Conservation (phyloP, 2,329 filamentous ascomycete species). For the Trichoderma sp. region DNA sequence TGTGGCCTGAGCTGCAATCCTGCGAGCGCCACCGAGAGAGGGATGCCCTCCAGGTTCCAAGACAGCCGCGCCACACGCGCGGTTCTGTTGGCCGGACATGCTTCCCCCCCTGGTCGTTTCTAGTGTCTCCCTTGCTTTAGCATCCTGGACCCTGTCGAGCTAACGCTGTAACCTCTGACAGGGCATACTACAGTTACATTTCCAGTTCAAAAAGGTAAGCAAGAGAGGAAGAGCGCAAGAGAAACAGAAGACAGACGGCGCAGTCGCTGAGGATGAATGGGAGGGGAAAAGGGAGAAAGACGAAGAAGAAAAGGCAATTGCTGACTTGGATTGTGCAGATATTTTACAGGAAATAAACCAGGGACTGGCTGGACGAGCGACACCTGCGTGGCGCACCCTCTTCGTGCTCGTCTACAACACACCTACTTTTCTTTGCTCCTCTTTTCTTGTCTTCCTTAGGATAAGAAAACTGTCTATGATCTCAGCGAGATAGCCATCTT, state of each 20-base stretch:
- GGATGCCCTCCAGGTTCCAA: not conserved
- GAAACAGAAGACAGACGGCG: not conserved
- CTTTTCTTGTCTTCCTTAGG: too few relatives aligned
- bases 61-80: slow-evolving; percentile 27
- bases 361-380: not conserved
- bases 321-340: slow-evolving; percentile 46
- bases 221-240: not conserved
- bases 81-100: slow-evolving; percentile 17
- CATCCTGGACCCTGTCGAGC: slow-evolving; percentile 26
- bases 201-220: slow-evolving; percentile 94
- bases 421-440: not conserved
- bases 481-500: not conserved
- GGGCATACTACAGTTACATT: slow-evolving; percentile 95
- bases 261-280: slow-evolving; percentile 56
- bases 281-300: not conserved
- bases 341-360: slow-evolving; percentile 56
- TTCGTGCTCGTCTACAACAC: not conserved
- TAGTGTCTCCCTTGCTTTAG: not conserved
- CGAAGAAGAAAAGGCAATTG: not conserved
- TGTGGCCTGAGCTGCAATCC: slow-evolving; percentile 22
- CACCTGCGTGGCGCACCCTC: not conserved
- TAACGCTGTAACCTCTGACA: slow-evolving; percentile 41
- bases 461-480: not conserved
- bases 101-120: not conserved
- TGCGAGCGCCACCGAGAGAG: not conserved